A percentile compares a stretch with the other conserved stretches of the same genome.
Conservation (phyloP, 1,284 basidiomycete species). For the Rhodotorula mucilaginosa region DNA sequence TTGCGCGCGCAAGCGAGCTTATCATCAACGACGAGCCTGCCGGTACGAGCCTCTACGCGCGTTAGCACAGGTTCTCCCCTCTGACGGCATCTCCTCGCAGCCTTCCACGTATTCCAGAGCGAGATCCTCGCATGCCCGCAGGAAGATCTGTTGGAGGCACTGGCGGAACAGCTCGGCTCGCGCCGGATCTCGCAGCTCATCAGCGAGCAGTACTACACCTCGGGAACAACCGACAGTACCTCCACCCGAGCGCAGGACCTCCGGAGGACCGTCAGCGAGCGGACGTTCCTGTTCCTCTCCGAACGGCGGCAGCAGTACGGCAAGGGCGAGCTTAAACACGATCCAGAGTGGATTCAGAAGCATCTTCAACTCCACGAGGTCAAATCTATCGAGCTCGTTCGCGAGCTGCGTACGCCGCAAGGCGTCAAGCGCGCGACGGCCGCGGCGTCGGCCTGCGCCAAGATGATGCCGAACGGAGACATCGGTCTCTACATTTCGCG, state of each 20-base stretch:
- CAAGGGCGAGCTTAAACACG: constrained; percentile 61
- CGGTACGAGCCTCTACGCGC: constrained; percentile 1
- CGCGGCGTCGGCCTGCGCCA: constrained; percentile 26
- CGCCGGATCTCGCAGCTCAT: constrained; percentile 68
- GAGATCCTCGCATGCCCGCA: constrained; percentile 80
- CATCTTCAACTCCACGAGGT: constrained; percentile 58
- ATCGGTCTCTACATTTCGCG: constrained; percentile 60
- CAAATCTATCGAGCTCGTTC: constrained; percentile 56
- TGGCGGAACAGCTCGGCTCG: constrained; percentile 55
- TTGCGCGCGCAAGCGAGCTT: constrained; percentile 44
- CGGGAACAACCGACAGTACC: constrained; percentile 47
- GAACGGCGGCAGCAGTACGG: constrained; percentile 66
- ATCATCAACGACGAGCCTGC: constrained; percentile 42
- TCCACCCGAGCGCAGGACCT: constrained; percentile 31
- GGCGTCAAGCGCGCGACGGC: constrained; percentile 49
- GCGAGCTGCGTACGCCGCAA: constrained; percentile 26
- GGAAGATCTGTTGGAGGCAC: constrained; percentile 78
- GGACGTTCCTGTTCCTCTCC: constrained; percentile 86
- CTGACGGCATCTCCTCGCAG: not conserved
- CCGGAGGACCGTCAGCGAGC: constrained; percentile 51
- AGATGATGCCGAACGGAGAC: constrained; percentile 20
- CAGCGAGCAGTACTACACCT: constrained; percentile 68
- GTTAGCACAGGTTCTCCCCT: not conserved
- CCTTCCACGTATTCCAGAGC: constrained; percentile 66
- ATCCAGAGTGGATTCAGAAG: constrained; percentile 71